Evolutionary conservation across 139 green algal species (phyloP).

Genomic region (Chlamydomonas applanata): DNA sequence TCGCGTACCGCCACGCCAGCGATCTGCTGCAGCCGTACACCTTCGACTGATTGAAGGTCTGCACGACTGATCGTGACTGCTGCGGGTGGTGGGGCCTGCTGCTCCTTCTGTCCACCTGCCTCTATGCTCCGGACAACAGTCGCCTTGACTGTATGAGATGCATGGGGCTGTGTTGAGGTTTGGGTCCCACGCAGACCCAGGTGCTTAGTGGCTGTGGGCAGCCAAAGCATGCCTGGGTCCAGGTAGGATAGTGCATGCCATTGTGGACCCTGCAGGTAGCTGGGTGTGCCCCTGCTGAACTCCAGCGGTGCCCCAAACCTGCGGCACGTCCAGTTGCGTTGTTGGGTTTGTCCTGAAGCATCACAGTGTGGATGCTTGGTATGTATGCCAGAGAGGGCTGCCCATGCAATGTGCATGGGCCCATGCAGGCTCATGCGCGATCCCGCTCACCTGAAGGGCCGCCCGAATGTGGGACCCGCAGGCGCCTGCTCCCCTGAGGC

Average conservation of each 20-base stretch:
- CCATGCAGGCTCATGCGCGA: no score
- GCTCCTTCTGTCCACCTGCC: neutral
- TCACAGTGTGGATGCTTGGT: neutral
- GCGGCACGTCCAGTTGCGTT: no score
- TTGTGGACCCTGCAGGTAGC: slow-evolving; percentile 10
- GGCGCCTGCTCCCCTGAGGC: no score
- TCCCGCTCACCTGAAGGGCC: no score
- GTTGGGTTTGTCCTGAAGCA: no score
- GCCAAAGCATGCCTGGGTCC: slow-evolving; percentile 11
- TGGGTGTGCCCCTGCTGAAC: neutral
- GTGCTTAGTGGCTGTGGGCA: neutral
- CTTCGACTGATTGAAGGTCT: neutral
- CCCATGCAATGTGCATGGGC: no score
- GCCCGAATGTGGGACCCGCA: no score
- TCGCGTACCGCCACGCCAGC: slow-evolving; percentile 8
- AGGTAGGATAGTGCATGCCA: slow-evolving; percentile 15
- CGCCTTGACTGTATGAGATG: neutral
- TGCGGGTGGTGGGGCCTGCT: slow-evolving; percentile 7
- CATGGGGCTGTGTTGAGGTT: neutral
- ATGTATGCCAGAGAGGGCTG: no score
- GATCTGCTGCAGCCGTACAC: neutral
- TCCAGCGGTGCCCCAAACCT: neutral
- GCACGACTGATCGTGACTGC: slow-evolving; percentile 15
- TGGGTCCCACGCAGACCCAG: neutral
- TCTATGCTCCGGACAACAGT: neutral